Conservation (phyloP, 2,329 filamentous ascomycete genomes). For the Penicillium concentricum region DNA sequence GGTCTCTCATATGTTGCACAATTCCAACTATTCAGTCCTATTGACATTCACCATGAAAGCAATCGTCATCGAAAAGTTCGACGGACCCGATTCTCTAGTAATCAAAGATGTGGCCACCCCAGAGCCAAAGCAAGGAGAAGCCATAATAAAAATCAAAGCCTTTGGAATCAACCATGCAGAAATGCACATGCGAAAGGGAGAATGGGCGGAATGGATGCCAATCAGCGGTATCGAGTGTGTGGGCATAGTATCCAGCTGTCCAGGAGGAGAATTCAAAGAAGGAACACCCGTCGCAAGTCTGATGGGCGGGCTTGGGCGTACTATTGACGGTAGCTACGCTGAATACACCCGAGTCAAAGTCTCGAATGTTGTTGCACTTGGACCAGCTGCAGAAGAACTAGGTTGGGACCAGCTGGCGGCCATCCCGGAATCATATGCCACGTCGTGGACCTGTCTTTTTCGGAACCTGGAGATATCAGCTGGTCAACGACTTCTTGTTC, state of each 20-base stretch:
- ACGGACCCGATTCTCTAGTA: conserved; percentile 1
- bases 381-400: conserved; percentile 20
- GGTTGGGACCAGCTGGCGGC: conserved; percentile 43
- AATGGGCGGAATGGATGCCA: conserved; percentile 28
- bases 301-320: conserved; percentile 48
- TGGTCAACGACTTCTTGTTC: conserved; percentile 40
- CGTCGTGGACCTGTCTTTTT: conserved; percentile 43
- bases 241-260: conserved; percentile 41
- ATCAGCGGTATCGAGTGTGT: conserved; percentile 43
- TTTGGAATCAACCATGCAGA: conserved; percentile 50
- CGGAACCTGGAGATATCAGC: conserved; percentile 34
- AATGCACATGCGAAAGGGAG: conserved; percentile 48
- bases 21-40: too few relatives aligned
- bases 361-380: conserved; percentile 33
- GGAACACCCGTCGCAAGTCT: conserved; percentile 39
- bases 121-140: not conserved
- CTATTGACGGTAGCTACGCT: conserved; percentile 40
- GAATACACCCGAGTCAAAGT: conserved; percentile 38
- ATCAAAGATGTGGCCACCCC: not conserved
- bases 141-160: conserved; percentile 30
- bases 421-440: conserved; percentile 43
- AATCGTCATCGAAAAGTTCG: conserved; percentile 9
- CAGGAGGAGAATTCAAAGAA: conserved; percentile 31
- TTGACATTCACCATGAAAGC: not conserved
- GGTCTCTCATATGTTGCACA: too few relatives aligned